phyloP scores from a whole-genome alignment of 805 yeast species.

The Metschnikowia vanudenii region DNA sequence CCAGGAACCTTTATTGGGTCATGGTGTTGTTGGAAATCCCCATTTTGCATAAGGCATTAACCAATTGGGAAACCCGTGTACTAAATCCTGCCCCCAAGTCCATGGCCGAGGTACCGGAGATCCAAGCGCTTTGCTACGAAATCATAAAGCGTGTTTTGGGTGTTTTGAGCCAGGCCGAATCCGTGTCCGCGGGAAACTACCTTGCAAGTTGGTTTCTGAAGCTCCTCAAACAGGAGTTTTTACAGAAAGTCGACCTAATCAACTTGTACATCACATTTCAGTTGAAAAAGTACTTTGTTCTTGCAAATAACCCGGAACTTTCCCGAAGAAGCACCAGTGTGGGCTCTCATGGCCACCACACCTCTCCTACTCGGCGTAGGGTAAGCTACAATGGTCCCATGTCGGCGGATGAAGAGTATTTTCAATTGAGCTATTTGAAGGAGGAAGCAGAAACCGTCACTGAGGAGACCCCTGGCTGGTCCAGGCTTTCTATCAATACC shows the following conservation, averaged over 20 bases:
- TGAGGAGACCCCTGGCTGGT: slow-evolving; percentile 12
- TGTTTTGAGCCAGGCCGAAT: slow-evolving; percentile 51
- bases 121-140: slow-evolving; percentile 61
- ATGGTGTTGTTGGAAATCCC: slow-evolving; percentile 72
- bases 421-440: slow-evolving; percentile 17
- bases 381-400: slow-evolving; percentile 4
- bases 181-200: slow-evolving; percentile 35
- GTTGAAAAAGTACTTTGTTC: slow-evolving; percentile 51
- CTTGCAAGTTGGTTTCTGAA: slow-evolving; percentile 58
- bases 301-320: slow-evolving; percentile 27
- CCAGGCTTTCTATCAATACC: slow-evolving; percentile 8
- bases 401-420: slow-evolving; percentile 10
- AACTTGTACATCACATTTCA: slow-evolving; percentile 81
- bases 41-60: slow-evolving; percentile 46
- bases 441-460: slow-evolving; percentile 14
- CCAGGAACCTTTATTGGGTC: slow-evolving; percentile 54
- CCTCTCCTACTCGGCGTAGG: not conserved
- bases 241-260: slow-evolving; percentile 57
- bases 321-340: slow-evolving; percentile 11
- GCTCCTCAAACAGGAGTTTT: slow-evolving; percentile 43
- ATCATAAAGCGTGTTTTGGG: slow-evolving; percentile 70
- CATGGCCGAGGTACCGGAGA: slow-evolving; percentile 48
- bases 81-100: slow-evolving; percentile 3
- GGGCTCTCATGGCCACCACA: not conserved
- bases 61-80: slow-evolving; percentile 29